Evolutionary conservation across 2,329 filamentous ascomycete species (phyloP).

Genomic region (Hymenoscyphus repandus): DNA sequence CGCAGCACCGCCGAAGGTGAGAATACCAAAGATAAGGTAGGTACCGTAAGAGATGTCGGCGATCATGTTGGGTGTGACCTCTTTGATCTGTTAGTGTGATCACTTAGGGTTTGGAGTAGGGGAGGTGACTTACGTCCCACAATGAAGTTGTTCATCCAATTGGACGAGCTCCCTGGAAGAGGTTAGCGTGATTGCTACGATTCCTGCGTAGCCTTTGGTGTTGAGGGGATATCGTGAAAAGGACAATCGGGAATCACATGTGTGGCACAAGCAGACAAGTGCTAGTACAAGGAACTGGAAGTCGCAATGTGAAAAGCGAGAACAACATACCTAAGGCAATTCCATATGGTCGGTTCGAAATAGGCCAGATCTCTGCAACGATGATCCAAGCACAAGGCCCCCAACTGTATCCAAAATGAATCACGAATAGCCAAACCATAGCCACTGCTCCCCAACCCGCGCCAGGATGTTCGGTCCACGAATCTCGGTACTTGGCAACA

Average conservation of each 20-base stretch:
- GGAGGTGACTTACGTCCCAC: conserved; percentile 55
- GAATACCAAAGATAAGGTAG: conserved; percentile 63
- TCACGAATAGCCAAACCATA: conserved; percentile 71
- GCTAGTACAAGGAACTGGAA: too few species aligned
- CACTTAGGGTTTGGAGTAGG: not conserved
- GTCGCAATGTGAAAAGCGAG: too few species aligned
- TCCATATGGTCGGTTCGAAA: conserved; percentile 65
- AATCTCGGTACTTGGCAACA: conserved; percentile 55
- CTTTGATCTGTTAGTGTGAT: conserved; percentile 23
- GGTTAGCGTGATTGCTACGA: too few species aligned
- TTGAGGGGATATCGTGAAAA: too few species aligned
- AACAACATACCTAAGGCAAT: conserved; percentile 56
- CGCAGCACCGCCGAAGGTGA: conserved; percentile 57
- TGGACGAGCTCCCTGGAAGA: conserved; percentile 33
- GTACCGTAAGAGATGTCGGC: conserved; percentile 61
- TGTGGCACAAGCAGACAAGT: too few species aligned
- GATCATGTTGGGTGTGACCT: conserved; percentile 66
- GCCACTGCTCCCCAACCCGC: conserved; percentile 63
- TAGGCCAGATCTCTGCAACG: conserved; percentile 46
- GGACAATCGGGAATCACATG: too few species aligned
- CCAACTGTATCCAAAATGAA: conserved; percentile 73
- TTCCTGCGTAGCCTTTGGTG: too few species aligned
- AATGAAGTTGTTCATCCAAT: conserved; percentile 59
- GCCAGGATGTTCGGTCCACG: conserved; percentile 49
- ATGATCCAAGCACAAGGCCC: conserved; percentile 72